Conservation (phyloP, 352 stramenopile genomes). For the Nothophytophthora sp. region DNA sequence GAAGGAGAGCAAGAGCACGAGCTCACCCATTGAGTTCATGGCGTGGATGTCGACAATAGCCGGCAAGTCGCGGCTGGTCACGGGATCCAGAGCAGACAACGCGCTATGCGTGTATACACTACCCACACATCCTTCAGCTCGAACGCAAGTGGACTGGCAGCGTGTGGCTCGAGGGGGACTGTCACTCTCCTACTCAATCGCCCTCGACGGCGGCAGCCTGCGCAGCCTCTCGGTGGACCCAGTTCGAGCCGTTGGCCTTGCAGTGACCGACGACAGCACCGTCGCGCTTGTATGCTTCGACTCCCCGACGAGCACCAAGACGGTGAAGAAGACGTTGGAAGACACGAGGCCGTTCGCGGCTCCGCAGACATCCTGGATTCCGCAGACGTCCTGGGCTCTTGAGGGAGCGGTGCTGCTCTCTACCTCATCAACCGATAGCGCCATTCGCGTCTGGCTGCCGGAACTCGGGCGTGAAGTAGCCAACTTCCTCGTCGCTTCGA, state of each 20-base stretch:
- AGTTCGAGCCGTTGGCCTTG: constrained; percentile 34
- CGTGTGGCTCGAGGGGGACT: constrained; percentile 42
- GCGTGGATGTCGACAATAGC: constrained; percentile 21
- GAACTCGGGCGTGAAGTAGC: constrained; percentile 39
- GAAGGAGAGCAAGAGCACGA: background rate
- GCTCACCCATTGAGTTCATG: constrained; percentile 20
- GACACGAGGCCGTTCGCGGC: background rate
- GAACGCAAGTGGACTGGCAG: constrained; percentile 39
- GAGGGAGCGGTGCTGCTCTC: constrained; percentile 40
- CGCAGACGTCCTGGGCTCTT: constrained; percentile 24
- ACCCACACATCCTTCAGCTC: constrained; percentile 28
- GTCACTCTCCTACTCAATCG: constrained; percentile 26
- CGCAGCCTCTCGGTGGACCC: constrained; percentile 47
- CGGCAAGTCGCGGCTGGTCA: constrained; percentile 32
- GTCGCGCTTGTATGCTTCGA: constrained; percentile 35
- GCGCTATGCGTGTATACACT: constrained; percentile 46
- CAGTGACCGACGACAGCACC: constrained; percentile 27
- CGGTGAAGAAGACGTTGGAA: constrained; percentile 5
- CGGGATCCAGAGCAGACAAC: constrained; percentile 19
- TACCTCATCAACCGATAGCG: constrained; percentile 10
- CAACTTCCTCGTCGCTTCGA: constrained; percentile 29
- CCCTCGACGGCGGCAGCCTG: constrained; percentile 22
- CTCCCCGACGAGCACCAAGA: constrained; percentile 22
- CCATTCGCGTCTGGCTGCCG: constrained; percentile 48
- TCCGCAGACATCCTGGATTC: too few relatives aligned